Evolutionary conservation across 1,284 basidiomycete genomes (phyloP), one percentile per base, ranked within the genome.

Genomic region (Cryptococcus sp.): DNA sequence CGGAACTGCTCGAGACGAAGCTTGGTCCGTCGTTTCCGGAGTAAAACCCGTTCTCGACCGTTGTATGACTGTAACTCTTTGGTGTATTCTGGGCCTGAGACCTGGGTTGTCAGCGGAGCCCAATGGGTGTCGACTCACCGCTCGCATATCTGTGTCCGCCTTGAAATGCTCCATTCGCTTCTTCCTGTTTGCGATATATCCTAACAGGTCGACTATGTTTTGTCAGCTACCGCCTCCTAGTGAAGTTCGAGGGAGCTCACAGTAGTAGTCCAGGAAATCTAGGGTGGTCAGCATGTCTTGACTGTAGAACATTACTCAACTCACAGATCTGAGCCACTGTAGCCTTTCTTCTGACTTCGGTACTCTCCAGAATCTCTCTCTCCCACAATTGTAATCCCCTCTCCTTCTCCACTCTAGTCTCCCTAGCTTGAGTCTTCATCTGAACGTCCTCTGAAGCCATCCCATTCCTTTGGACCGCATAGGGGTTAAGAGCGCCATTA

Each of bases 211-310:
- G 72, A 96, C 76, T 77, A 59, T 1, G 44, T 13, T 34, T 3
- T 41, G 36, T 50, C 34, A 60, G 50, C 49, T 47, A 37, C n/a
- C 36, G 14, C 34, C 43, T 48, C 13, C 30, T n/a, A 50, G 6
- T 47, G 15, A 13, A 5, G 32, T 3, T 49, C 31, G 11, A 11
- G 13, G 10, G 46, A 15, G 52, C 63, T 57, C 54, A 77, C 72
- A 95, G 78, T 95, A 94, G 71, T 94, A 95, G 74, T 95, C 91
- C 36, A 94, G 82, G 77, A 94, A 95, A 78, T 91, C 90, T 93
- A 62, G 56, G 49, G 48, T 13, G 44, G 44, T 46, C 41, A 63
- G 41, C 58, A 52, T 53, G 50, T 33, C n/a, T n/a, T 53, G 50
- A n/a, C 32, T 8, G 14, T 13, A 11, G 3, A 30, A 14, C 34